phyloP scores from a whole-genome alignment of 2,329 filamentous ascomycete species.

The Lachnellula occidentalis region DNA sequence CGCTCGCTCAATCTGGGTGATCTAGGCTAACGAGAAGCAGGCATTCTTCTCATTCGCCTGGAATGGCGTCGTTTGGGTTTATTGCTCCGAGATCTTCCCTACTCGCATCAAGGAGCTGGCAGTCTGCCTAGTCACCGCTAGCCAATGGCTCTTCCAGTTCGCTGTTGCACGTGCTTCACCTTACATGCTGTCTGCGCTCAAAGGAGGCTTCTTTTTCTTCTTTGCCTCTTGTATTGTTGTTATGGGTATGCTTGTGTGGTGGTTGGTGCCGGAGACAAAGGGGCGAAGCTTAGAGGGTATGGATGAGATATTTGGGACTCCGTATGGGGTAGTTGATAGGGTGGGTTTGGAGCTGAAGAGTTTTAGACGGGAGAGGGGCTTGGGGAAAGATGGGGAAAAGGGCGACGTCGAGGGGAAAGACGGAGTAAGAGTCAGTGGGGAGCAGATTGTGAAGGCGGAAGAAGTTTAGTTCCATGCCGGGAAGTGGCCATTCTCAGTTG shows the following conservation, averaged over 20 bases:
- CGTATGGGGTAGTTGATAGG: neutral
- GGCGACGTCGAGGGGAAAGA: neutral
- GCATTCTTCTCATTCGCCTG: slow-evolving; percentile 66
- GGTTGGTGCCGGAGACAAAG: slow-evolving; percentile 62
- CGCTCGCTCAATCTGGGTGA: neutral
- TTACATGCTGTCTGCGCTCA: slow-evolving; percentile 55
- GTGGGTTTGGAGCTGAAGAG: neutral
- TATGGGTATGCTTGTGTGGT: slow-evolving; percentile 54
- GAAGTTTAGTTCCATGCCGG: too few species aligned
- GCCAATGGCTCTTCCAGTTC: slow-evolving; percentile 66
- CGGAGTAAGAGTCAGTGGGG: neutral
- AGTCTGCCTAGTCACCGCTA: slow-evolving; percentile 65
- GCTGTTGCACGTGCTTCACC: slow-evolving; percentile 62
- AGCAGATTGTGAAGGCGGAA: neutral
- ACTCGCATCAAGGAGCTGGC: slow-evolving; percentile 63
- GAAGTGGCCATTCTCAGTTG: too few species aligned
- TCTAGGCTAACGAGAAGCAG: neutral
- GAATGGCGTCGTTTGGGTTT: slow-evolving; percentile 72
- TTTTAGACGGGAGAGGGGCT: neutral
- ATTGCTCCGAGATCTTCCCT: slow-evolving; percentile 72
- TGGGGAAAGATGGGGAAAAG: neutral
- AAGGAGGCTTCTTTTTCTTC: slow-evolving; percentile 65
- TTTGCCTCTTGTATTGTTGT: slow-evolving; percentile 58
- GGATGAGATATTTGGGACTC: slow-evolving; percentile 34
- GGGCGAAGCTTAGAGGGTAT: slow-evolving; percentile 59